Conservation (phyloP, 169 alveolate species). For the Perkinsus marinus region DNA sequence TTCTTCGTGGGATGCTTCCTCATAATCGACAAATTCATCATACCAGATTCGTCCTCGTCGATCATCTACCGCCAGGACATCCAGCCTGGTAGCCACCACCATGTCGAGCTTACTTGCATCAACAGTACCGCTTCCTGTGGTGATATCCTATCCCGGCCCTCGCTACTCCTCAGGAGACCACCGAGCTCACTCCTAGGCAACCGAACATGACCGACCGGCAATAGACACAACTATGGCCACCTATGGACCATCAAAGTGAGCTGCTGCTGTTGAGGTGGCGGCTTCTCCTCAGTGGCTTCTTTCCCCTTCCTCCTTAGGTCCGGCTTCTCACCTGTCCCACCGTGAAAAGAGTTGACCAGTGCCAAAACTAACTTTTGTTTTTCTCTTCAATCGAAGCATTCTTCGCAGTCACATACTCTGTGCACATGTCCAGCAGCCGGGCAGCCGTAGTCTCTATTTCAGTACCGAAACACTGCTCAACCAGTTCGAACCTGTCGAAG, state of each 20-base stretch:
- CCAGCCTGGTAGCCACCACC: neutral
- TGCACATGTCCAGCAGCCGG: neutral
- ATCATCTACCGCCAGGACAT: neutral
- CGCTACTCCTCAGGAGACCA: neutral
- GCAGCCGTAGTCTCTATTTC: neutral
- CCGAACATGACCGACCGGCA: no score
- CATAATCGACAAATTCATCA: neutral
- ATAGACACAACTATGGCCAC: no score
- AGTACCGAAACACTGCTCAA: neutral
- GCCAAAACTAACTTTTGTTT: neutral
- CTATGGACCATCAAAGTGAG: no score
- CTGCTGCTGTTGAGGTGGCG: neutral
- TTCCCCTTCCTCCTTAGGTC: neutral
- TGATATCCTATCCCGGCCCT: neutral
- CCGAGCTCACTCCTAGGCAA: neutral
- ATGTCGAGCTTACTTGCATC: neutral
- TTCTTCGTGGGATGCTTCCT: neutral
- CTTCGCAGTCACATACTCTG: neutral
- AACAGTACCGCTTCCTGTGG: neutral
- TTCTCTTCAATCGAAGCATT: neutral
- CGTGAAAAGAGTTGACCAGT: no score
- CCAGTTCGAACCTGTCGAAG: neutral
- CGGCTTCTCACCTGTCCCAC: no score
- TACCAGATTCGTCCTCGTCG: neutral
- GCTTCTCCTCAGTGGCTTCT: neutral